Evolutionary conservation across 805 yeast species (phyloP).

Genomic region (Yarrowia bubula): DNA sequence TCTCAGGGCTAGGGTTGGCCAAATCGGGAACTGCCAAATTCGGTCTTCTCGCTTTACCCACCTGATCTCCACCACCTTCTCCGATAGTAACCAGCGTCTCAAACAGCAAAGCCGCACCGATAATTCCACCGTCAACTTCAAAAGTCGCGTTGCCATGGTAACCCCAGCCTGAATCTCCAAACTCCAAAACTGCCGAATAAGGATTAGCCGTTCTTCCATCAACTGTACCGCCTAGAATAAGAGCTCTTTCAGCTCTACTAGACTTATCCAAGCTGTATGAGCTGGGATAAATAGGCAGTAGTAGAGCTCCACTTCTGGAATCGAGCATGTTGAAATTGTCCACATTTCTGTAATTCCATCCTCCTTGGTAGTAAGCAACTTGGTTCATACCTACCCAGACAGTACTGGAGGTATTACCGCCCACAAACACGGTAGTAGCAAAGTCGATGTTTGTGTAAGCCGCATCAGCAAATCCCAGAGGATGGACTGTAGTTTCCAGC

Average conservation of each 20-base stretch:
- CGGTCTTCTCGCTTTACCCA: no score
- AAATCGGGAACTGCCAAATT: no score
- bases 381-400: constrained; percentile 25
- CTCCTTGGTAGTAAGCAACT: constrained; percentile 12
- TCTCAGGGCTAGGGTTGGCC: no score
- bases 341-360: constrained; percentile 22
- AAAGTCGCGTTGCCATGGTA: constrained; percentile 2
- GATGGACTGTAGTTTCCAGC: not conserved
- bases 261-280: not conserved
- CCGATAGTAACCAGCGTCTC: constrained; percentile 21
- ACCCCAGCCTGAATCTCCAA: constrained; percentile 1
- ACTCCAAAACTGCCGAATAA: not conserved
- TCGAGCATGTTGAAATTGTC: not conserved
- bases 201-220: constrained; percentile 7
- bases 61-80: not conserved
- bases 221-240: constrained; percentile 8
- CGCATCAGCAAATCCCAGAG: constrained; percentile 5
- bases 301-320: constrained; percentile 3
- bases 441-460: constrained; percentile 10
- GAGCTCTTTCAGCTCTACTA: not conserved
- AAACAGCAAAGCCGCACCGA: constrained; percentile 4
- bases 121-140: not conserved
- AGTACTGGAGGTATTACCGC: not conserved
- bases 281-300: constrained; percentile 6
- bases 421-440: not conserved